phyloP scores from a whole-genome alignment of 2,329 filamentous ascomycete genomes.

The Seiridium unicorne region DNA sequence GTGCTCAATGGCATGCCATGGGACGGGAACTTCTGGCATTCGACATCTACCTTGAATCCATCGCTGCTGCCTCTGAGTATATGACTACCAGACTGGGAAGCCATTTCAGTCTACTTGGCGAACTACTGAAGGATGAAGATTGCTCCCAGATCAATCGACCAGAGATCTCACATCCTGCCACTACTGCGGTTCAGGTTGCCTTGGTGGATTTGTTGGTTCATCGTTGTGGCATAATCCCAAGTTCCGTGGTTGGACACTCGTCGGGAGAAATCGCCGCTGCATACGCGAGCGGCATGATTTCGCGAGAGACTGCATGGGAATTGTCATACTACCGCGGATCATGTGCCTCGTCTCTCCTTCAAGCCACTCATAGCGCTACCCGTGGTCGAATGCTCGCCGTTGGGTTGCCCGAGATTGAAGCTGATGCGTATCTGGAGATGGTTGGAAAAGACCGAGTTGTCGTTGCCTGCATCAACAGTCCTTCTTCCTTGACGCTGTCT shows the following conservation, averaged over 20 bases:
- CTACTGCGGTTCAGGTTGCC: slow-evolving; percentile 27
- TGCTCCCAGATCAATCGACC: slow-evolving; percentile 30
- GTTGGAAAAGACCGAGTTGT: slow-evolving; percentile 8
- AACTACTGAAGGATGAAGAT: slow-evolving; percentile 27
- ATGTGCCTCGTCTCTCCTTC: slow-evolving; percentile 11
- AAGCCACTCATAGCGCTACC: not conserved
- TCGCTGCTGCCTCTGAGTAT: slow-evolving; percentile 25
- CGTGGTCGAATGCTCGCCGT: slow-evolving; percentile 21
- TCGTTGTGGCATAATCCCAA: slow-evolving; percentile 19
- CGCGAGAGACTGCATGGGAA: slow-evolving; percentile 20
- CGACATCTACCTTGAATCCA: slow-evolving; percentile 22
- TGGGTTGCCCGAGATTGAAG: slow-evolving; percentile 10
- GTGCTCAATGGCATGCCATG: slow-evolving; percentile 36
- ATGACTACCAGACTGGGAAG: slow-evolving; percentile 18
- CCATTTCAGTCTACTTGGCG: slow-evolving; percentile 26
- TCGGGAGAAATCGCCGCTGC: slow-evolving; percentile 33
- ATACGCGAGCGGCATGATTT: slow-evolving; percentile 23
- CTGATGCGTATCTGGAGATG: slow-evolving; percentile 12
- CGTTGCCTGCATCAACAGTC: slow-evolving; percentile 23
- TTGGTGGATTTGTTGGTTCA: slow-evolving; percentile 26
- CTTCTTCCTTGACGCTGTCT: slow-evolving; percentile 19
- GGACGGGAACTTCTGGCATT: slow-evolving; percentile 32
- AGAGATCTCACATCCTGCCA: slow-evolving; percentile 27
- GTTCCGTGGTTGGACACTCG: slow-evolving; percentile 30
- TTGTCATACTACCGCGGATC: slow-evolving; percentile 20